These are phyloP conservation scores for Rhizopogon vulgaris DNA, from an alignment of 768 basidiomycete species.

Conservation along the genomic window DNA sequence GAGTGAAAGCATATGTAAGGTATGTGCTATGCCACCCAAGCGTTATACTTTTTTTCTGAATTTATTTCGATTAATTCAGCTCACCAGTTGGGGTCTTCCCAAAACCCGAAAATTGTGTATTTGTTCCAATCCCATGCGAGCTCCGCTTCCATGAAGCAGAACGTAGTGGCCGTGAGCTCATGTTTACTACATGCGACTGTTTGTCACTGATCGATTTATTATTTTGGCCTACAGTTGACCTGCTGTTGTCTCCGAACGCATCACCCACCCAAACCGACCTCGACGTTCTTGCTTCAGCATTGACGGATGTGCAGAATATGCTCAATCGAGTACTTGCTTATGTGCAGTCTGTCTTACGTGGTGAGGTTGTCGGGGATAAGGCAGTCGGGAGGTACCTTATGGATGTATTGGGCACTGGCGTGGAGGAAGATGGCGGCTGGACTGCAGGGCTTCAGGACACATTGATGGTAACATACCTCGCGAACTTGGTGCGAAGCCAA, in stretches of 20 bases:
- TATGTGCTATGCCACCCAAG: conserved; percentile 24
- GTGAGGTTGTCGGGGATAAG: conserved; percentile 74
- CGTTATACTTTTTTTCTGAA: conserved; percentile 9
- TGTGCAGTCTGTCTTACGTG: conserved; percentile 73
- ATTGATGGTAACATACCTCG: conserved; percentile 91
- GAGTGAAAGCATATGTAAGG: conserved; percentile 87
- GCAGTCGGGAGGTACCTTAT: conserved; percentile 88
- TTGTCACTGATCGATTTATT: background rate
- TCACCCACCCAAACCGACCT: conserved; percentile 64
- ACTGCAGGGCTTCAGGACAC: conserved; percentile 82
- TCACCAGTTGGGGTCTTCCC: conserved; percentile 85
- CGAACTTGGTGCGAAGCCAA: conserved; percentile 89
- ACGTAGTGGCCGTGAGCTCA: conserved; percentile 71
- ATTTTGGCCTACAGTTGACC: background rate
- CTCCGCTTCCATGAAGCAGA: conserved; percentile 80
- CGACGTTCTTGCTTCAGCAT: conserved; percentile 67
- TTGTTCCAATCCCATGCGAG: conserved; percentile 86
- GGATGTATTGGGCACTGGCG: conserved; percentile 72
- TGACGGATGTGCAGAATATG: conserved; percentile 66
- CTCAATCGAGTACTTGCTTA: conserved; percentile 83
- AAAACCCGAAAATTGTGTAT: conserved; percentile 93
- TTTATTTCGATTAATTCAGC: conserved; percentile 31
- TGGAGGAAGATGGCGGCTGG: conserved; percentile 71
- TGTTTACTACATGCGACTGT: background rate
- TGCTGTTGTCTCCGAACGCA: conserved; percentile 16